Conservation (phyloP, 495 filamentous ascomycete species). For the Penicillium arizonense region DNA sequence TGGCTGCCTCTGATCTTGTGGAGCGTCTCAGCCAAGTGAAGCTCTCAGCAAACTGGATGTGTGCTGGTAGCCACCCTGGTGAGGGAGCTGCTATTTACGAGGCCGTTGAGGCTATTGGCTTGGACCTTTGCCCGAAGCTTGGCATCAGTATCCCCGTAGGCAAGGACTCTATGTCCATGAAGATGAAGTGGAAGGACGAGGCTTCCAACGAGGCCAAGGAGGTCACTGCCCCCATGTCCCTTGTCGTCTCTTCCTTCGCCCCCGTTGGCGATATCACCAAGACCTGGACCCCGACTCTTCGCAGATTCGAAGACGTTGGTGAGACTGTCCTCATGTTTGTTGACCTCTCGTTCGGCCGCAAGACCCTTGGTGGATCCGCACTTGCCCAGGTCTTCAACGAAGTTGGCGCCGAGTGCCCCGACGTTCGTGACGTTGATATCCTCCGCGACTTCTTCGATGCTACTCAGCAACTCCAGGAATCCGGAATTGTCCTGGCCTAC, state of each 20-base stretch:
- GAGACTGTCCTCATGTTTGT: conserved; percentile 89
- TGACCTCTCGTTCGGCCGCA: conserved; percentile 74
- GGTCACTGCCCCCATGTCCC: conserved; percentile 86
- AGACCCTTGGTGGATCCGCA: conserved; percentile 86
- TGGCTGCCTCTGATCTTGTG: conserved; percentile 81
- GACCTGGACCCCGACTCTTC: conserved; percentile 92
- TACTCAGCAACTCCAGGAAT: conserved; percentile 78
- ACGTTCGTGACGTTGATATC: conserved; percentile 76
- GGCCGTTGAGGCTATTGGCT: conserved; percentile 87
- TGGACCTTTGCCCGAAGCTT: conserved; percentile 80
- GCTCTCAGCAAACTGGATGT: conserved; percentile 98
- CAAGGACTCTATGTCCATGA: conserved; percentile 99
- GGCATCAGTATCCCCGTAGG: conserved; percentile 93
- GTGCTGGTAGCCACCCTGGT: conserved; percentile 86
- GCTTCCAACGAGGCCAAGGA: conserved; percentile 68
- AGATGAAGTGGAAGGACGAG: conserved; percentile 88
- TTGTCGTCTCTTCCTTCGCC: conserved; percentile 88
- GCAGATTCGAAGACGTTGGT: conserved; percentile 79
- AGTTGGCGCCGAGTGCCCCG: conserved; percentile 78
- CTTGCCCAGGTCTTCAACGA: conserved; percentile 90
- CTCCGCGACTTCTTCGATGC: conserved; percentile 94
- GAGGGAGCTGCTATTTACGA: conserved; percentile 94
- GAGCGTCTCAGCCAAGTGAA: conserved; percentile 75
- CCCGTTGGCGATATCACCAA: conserved; percentile 73
- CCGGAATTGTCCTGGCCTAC: conserved; percentile 87